Conservation (phyloP, 2,329 filamentous ascomycete species). For the Cytospora mali region DNA sequence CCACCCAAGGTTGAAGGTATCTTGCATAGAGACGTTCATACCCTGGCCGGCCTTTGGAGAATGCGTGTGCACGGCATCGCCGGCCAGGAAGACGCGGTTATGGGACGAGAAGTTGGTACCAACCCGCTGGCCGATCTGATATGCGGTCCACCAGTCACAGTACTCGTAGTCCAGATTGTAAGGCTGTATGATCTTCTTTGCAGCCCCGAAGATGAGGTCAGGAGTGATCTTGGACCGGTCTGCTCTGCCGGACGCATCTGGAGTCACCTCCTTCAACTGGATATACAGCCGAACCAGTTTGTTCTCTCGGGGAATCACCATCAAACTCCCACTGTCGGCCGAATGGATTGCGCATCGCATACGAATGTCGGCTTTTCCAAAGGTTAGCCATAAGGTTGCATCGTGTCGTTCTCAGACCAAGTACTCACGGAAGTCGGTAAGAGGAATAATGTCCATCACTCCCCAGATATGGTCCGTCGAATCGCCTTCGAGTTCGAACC, state of each 20-base stretch:
- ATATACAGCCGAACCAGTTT: slow-evolving; percentile 67
- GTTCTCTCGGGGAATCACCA: slow-evolving; percentile 38
- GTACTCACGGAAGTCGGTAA: slow-evolving; percentile 39
- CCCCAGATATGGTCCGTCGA: slow-evolving; percentile 35
- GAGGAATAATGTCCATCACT: slow-evolving; percentile 36
- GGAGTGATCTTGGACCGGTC: slow-evolving; percentile 66
- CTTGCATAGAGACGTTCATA: slow-evolving; percentile 74
- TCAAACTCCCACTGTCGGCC: slow-evolving; percentile 34
- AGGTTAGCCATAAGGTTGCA: slow-evolving; percentile 55
- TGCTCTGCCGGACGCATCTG: slow-evolving; percentile 49
- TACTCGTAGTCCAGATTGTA: slow-evolving; percentile 68
- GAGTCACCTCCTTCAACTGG: slow-evolving; percentile 55
- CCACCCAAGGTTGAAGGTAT: slow-evolving; percentile 61
- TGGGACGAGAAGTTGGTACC: slow-evolving; percentile 57
- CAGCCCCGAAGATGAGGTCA: slow-evolving; percentile 62
- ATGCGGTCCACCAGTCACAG: slow-evolving; percentile 69
- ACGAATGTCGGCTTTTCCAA: slow-evolving; percentile 38
- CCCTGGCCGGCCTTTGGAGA: slow-evolving; percentile 68
- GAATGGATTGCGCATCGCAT: slow-evolving; percentile 37
- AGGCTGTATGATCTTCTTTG: slow-evolving; percentile 65
- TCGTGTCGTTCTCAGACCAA: slow-evolving; percentile 45
- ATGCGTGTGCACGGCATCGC: slow-evolving; percentile 64
- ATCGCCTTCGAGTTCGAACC: slow-evolving; percentile 34
- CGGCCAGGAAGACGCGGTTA: slow-evolving; percentile 68
- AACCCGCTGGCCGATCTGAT: slow-evolving; percentile 69